Evolutionary conservation across 495 filamentous ascomycete species (phyloP).

Genomic region (Penicillium odoratum): DNA sequence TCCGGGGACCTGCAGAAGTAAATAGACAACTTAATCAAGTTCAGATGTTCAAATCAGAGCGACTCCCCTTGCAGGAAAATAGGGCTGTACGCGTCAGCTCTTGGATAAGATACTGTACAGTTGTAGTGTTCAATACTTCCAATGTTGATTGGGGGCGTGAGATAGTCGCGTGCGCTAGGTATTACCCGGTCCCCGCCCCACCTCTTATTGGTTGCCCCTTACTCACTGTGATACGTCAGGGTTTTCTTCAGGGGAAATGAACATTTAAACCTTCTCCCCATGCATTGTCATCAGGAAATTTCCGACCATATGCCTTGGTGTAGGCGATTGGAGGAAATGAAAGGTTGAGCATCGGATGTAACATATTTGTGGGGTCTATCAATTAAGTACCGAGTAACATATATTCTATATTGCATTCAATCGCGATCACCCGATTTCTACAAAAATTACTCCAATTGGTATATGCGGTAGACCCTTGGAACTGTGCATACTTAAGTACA

Average conservation of each 20-base stretch:
- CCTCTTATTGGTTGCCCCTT: slow-evolving; percentile 1
- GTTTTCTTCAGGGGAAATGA: slow-evolving; percentile 1
- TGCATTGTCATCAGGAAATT: neutral
- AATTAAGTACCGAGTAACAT: neutral
- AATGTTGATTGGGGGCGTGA: neutral
- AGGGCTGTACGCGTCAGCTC: slow-evolving; percentile 13
- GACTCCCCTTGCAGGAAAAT: slow-evolving; percentile 26
- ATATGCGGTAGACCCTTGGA: neutral
- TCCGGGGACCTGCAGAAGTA: slow-evolving; percentile 21
- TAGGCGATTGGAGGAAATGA: neutral
- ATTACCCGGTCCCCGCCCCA: slow-evolving; percentile 10
- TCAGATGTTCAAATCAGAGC: slow-evolving; percentile 21
- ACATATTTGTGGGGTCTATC: neutral
- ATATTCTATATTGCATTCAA: neutral
- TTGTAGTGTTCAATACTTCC: neutral
- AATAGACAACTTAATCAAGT: neutral
- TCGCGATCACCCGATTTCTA: neutral
- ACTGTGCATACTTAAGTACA: no score
- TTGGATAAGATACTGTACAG: neutral
- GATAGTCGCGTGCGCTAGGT: slow-evolving; percentile 7
- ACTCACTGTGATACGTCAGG: slow-evolving; percentile 10
- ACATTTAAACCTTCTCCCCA: neutral
- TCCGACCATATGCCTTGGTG: neutral
- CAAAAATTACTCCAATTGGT: neutral
- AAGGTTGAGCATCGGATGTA: slow-evolving; percentile 2